A percentile compares a stretch with the other conserved stretches of the same genome.
Conservation (phyloP, 352 stramenopile species). For the Phytophthora tubulina region DNA sequence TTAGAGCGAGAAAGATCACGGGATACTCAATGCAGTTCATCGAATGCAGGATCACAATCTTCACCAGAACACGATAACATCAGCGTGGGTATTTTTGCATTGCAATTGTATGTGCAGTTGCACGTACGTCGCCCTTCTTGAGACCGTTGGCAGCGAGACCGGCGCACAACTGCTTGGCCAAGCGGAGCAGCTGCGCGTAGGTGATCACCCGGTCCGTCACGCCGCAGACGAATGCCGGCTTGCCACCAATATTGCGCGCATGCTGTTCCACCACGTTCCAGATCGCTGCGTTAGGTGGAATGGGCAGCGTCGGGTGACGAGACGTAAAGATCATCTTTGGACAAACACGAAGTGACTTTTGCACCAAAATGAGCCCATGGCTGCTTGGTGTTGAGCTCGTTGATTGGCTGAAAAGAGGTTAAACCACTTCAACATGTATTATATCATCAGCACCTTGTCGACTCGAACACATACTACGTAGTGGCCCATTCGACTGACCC, state of each 20-base stretch:
- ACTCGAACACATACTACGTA: constrained; percentile 2
- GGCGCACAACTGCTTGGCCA: constrained; percentile 37
- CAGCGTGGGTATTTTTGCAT: neutral
- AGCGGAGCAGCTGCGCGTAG: constrained; percentile 36
- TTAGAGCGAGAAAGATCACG: constrained; percentile 54
- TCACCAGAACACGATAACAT: neutral
- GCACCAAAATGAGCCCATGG: constrained; percentile 4
- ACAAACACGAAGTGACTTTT: neutral
- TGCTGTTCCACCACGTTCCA: constrained; percentile 48
- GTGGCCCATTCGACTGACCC: neutral
- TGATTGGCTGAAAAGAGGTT: constrained; percentile 14
- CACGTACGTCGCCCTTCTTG: constrained; percentile 54
- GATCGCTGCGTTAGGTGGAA: constrained; percentile 41
- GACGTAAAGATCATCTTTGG: constrained; percentile 48
- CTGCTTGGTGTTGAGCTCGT: neutral
- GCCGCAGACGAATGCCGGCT: constrained; percentile 51
- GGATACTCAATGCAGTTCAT: constrained; percentile 69
- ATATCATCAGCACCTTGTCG: neutral
- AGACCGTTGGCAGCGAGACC: constrained; percentile 45
- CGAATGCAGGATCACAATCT: constrained; percentile 55
- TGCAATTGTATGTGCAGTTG: neutral
- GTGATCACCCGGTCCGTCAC: constrained; percentile 45
- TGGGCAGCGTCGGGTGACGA: constrained; percentile 30
- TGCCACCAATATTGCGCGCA: constrained; percentile 19
- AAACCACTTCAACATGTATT: constrained; percentile 18